Percentiles rank a stretch among this genome's conserved stretches.
Conservation (phyloP, 2,329 filamentous ascomycete genomes). For the Fusarium fujikuroi region DNA sequence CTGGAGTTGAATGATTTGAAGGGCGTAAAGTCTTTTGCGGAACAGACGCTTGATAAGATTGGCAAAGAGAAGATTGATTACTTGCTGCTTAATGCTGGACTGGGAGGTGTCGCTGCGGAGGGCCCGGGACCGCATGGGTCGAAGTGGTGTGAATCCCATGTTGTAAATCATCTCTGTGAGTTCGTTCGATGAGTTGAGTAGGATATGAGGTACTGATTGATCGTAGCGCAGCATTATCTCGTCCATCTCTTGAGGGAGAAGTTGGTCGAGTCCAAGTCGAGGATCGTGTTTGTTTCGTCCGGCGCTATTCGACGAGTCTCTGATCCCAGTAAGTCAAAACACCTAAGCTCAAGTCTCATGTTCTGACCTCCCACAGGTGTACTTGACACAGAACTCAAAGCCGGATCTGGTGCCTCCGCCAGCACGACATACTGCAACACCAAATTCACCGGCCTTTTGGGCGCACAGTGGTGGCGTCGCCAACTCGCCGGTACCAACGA, state of each 20-base stretch:
- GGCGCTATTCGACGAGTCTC: conserved; percentile 57
- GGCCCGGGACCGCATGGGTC: conserved; percentile 53
- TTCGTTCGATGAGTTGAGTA: not conserved
- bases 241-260: conserved; percentile 61
- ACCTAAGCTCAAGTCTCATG: rapidly evolving
- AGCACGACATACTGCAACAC: conserved; percentile 53
- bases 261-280: conserved; percentile 57
- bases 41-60: conserved; percentile 54
- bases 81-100: conserved; percentile 61
- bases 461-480: conserved; percentile 67
- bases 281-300: conserved; percentile 63
- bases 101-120: conserved; percentile 51
- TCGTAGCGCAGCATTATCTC: conserved; percentile 64
- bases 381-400: conserved; percentile 54
- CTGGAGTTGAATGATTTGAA: conserved; percentile 60
- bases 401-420: conserved; percentile 49
- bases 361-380: conserved; percentile 42
- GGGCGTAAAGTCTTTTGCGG: conserved; percentile 59
- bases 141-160: conserved; percentile 61
- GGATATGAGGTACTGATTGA: conserved; percentile 7
- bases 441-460: conserved; percentile 63
- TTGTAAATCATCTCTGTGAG: conserved; percentile 65
- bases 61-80: conserved; percentile 58
- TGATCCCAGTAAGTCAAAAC: conserved; percentile 48
- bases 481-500: conserved; percentile 56